Evolutionary conservation across 768 basidiomycete species (phyloP), one percentile per base, ranked within the genome.

Genomic region (Naematelia aurantialba): DNA sequence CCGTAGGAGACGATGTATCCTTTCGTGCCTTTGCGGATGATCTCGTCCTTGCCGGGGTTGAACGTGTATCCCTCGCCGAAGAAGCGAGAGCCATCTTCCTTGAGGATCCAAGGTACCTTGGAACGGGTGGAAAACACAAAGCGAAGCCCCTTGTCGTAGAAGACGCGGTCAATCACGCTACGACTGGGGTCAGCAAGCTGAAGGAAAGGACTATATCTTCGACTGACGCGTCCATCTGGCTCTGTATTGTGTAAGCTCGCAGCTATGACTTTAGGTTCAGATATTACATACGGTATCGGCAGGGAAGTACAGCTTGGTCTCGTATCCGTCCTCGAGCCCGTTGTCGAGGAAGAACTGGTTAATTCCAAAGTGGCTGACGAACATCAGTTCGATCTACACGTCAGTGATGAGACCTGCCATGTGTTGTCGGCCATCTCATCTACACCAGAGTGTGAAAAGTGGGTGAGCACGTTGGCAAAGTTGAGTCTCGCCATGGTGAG

Each of bases 401-500:
- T 14, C 47, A 39, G 34, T 39, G 34, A n/a, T n/a, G n/a, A n/a
- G 3, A 21, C 53, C 17, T 55, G 44, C 53, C 52, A 66, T 26
- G 65, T 71, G 61, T 72, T 69, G 58, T 72, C 70, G 53, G 68
- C 84, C 82, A 85, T 85, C 73, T 80, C 62, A 34, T 58, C 70
- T 24, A 69, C 70, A 62, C 89, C 90, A 22, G 89, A 86, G 78
- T 92, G 90, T 22, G 89, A 91, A 80, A 91, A 92, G 79, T 92
- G 90, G 69, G 82, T 86, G 22, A 92, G 82, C 8, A 91, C 85
- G 70, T 91, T 92, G 81, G 88, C 88, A 67, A 87, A 82, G 77
- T 92, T 92, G 74, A 92, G 77, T 54, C 90, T 84, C n/a, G 90
- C 90, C 90, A 91, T 92, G 11, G 90, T 91, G 52, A 91, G 79